Evolutionary conservation across 1,139 yeast species (phyloP).

Genomic region (Yamadazyma diospyri): DNA sequence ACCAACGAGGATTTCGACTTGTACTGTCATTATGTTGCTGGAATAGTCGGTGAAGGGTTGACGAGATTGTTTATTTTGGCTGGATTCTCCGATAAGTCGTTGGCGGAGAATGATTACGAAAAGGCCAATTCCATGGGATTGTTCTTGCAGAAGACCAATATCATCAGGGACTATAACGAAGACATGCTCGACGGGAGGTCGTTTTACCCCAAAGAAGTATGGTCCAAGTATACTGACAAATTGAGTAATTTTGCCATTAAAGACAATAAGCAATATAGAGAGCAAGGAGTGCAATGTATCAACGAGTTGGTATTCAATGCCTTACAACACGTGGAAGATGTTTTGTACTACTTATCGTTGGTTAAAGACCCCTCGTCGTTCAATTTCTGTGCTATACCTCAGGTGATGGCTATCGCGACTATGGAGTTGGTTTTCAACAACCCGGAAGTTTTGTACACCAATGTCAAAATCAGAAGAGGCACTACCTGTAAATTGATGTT

Average conservation of each 20-base stretch:
- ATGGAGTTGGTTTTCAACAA: conserved; percentile 83
- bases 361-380: conserved; percentile 80
- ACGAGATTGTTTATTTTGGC: conserved; percentile 77
- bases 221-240: conserved; percentile 74
- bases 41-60: conserved; percentile 93
- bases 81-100: conserved; percentile 51
- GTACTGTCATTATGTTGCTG: conserved; percentile 97
- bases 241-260: conserved; percentile 51
- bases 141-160: conserved; percentile 91
- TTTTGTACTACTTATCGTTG: conserved; percentile 69
- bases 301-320: conserved; percentile 82
- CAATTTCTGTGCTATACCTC: conserved; percentile 95
- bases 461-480: conserved; percentile 92
- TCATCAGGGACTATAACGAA: conserved; percentile 92
- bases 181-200: conserved; percentile 90
- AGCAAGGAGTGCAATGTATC: conserved; percentile 66
- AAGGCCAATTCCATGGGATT: conserved; percentile 89
- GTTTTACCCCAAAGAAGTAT: conserved; percentile 94
- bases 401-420: conserved; percentile 97
- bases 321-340: conserved; percentile 73
- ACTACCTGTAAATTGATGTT: conserved; percentile 77
- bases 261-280: conserved; percentile 34
- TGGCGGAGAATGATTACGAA: conserved; percentile 48
- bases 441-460: conserved; percentile 61
- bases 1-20: conserved; percentile 80